phyloP scores from a whole-genome alignment of 148 eudicot genomes.

The Chenopodium suecicum region DNA sequence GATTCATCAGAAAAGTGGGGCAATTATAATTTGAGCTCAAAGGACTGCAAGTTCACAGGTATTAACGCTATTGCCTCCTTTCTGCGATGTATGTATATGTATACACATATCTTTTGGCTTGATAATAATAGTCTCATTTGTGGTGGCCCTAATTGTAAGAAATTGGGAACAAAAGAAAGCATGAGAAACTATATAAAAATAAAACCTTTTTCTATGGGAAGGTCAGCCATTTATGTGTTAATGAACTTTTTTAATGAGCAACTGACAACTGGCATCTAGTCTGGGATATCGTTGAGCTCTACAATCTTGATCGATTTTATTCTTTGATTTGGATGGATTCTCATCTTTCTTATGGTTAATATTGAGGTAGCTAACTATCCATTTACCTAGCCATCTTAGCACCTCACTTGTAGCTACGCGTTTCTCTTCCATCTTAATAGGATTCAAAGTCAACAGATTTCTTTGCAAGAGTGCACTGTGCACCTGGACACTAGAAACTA shows the following conservation, averaged over 20 bases:
- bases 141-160: not conserved
- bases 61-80: not conserved
- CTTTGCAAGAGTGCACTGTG: constrained; percentile 2
- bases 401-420: not conserved
- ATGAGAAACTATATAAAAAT: constrained; percentile 1
- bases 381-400: not conserved
- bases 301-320: not conserved
- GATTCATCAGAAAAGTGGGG: constrained; percentile 23
- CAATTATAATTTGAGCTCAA: constrained; percentile 23
- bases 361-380: not conserved
- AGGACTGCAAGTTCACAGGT: constrained; percentile 27
- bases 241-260: not conserved
- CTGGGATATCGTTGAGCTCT: not conserved
- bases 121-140: not conserved
- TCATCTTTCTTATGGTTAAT: not conserved
- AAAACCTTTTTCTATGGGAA: not conserved
- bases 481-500: constrained; percentile 16
- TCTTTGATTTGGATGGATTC: not conserved
- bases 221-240: not conserved
- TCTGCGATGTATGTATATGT: not conserved
- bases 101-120: not conserved
- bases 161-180: not conserved
- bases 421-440: not conserved
- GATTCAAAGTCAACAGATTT: not conserved
- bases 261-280: not conserved